Base-by-base conservation (phyloP, 768 basidiomycete genomes). In the Lactarius hengduanensis region DNA sequence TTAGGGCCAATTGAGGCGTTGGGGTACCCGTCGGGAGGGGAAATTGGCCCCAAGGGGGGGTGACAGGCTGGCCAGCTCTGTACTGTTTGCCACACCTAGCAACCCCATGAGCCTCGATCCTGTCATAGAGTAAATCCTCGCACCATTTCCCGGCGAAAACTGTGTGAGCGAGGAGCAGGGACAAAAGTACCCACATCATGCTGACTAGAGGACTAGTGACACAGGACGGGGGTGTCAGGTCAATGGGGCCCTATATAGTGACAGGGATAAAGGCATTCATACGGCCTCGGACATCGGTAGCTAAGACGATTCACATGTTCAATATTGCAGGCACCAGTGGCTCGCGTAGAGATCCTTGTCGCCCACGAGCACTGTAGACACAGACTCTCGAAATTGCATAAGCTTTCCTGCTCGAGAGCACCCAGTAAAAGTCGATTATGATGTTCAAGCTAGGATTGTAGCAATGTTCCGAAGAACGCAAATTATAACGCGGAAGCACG, bases 11-110 rank as follows among this genome's bases (percentile, higher is more conserved):
- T 15, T 83, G 75, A 10, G 83, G 79, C 8, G 69, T 67, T 3
- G 71, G n/a, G 4, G 80, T 81, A 4, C 66, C 61, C 0, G 71
- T 68, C 2, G 81, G 80, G 1, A 77, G 60, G 8, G 75, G 74
- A 64, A 84, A 84, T 61, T 79, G 75, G 2, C 83, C 82, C 0
- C 80, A 82, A 0, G 83, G 81, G 1, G 78, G 78, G 18, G 80
- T 76, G 6, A 80, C 73, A 2, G 79, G 76, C 61, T 80, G 74
- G 30, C 75, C 75, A 11, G 74, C 38, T 76, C 79, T 80, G 71
- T 74, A 84, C 66, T 83, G 78, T 72, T 84, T 84, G 47, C 81
- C 82, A 59, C 83, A 84, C 82, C 84, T 68, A 45, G 20, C n/a
- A 45, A 45, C 20, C 0, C 43, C 20, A 26, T 15, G 30, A 6